Evolutionary conservation across 2,329 filamentous ascomycete species (phyloP).

Genomic region (Curvularia spicifera): DNA sequence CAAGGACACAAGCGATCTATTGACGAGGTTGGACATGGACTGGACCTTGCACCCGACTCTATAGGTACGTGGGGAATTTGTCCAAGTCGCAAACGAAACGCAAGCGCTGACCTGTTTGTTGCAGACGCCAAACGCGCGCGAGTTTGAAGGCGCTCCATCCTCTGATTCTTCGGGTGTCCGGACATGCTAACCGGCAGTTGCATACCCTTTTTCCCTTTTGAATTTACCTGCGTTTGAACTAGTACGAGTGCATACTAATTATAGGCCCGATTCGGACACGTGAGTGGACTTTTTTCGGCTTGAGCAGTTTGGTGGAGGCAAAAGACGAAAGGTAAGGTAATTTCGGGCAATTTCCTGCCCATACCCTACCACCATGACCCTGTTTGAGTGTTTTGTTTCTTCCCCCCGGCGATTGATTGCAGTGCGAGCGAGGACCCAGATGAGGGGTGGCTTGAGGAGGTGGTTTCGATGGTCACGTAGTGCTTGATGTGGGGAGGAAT

Average conservation of each 20-base stretch:
- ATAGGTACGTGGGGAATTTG: conserved; percentile 31
- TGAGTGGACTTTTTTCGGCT: neutral
- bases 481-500: neutral
- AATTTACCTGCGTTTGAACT: conserved; percentile 7
- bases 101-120: conserved; percentile 18
- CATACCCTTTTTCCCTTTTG: conserved; percentile 1
- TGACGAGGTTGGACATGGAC: conserved; percentile 41
- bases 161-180: conserved; percentile 20
- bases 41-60: conserved; percentile 33
- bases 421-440: neutral
- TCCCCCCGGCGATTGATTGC: neutral
- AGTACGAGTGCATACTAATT: conserved; percentile 16
- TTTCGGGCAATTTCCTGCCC: conserved; percentile 11
- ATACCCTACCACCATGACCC: conserved; percentile 4
- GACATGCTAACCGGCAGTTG: conserved; percentile 31
- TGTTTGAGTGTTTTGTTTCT: conserved; percentile 6
- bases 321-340: conserved; percentile 16
- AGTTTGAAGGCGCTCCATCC: conserved; percentile 36
- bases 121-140: conserved; percentile 43
- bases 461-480: conserved; percentile 4
- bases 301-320: neutral
- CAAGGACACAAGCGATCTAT: conserved; percentile 44
- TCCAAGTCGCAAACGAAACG: conserved; percentile 4
- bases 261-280: conserved; percentile 7
- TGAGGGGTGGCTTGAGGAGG: neutral